Conservation (phyloP, 2,329 filamentous ascomycete species). For the Fusarium secorum region DNA sequence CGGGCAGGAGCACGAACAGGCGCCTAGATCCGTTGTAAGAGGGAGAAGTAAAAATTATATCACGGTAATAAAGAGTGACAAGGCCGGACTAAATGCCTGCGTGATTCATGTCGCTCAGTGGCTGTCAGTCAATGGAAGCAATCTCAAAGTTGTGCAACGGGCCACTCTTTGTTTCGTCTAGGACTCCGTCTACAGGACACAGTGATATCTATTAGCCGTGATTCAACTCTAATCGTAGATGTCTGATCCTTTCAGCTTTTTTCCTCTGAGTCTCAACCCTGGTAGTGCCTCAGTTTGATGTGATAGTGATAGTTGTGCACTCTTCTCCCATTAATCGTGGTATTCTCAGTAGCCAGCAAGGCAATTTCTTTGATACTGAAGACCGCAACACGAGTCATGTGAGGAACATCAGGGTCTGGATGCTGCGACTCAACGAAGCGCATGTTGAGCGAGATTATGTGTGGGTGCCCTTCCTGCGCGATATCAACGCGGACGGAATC, state of each 20-base stretch:
- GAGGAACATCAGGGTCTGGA: neutral
- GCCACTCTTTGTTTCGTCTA: slow-evolving; percentile 11
- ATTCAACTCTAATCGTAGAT: neutral
- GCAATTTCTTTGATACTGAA: slow-evolving; percentile 19
- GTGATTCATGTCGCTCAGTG: neutral
- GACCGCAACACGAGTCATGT: slow-evolving; percentile 2
- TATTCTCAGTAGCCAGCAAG: neutral
- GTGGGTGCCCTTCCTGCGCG: slow-evolving; percentile 3
- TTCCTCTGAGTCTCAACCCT: neutral
- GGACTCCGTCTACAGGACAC: slow-evolving; percentile 5
- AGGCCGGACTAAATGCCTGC: slow-evolving; percentile 5
- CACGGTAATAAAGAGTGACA: slow-evolving; percentile 1
- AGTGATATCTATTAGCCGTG: neutral
- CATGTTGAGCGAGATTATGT: slow-evolving; percentile 27
- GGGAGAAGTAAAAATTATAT: neutral
- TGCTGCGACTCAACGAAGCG: slow-evolving; percentile 26
- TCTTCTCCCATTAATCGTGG: neutral
- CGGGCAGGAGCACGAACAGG: slow-evolving; percentile 2
- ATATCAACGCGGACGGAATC: slow-evolving; percentile 33
- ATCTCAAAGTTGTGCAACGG: slow-evolving; percentile 20
- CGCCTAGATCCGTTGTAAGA: neutral
- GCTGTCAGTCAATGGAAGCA: slow-evolving; percentile 23
- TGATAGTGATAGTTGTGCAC: slow-evolving; percentile 11
- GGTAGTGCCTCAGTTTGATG: slow-evolving; percentile 17
- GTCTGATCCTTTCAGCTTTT: neutral